phyloP scores from a whole-genome alignment of 2,329 filamentous ascomycete genomes.

The Clonostachys rhizophaga region DNA sequence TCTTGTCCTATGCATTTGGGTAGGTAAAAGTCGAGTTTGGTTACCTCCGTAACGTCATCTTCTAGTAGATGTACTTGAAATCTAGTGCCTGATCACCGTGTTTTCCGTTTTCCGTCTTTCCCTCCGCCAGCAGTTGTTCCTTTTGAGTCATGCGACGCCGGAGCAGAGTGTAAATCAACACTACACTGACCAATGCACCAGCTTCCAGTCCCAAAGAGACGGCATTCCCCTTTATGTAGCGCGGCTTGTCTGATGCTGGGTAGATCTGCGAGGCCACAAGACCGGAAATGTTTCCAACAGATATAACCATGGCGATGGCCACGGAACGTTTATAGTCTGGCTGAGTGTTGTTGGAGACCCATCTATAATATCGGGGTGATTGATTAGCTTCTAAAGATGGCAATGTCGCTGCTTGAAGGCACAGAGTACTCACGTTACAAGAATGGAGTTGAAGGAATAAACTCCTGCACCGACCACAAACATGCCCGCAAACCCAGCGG shows the following conservation, averaged over 20 bases:
- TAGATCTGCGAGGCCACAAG: slow-evolving; percentile 24
- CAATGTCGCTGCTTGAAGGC: slow-evolving; percentile 2
- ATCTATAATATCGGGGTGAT: slow-evolving; percentile 2
- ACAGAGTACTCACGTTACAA: slow-evolving; percentile 3
- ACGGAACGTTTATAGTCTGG: slow-evolving; percentile 24
- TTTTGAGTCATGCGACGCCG: slow-evolving; percentile 1
- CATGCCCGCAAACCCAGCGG: slow-evolving; percentile 23
- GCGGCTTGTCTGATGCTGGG: slow-evolving; percentile 17
- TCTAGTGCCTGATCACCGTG: slow-evolving; percentile 1
- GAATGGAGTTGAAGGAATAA: slow-evolving; percentile 8
- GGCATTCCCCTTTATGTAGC: slow-evolving; percentile 21
- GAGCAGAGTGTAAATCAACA: slow-evolving; percentile 6
- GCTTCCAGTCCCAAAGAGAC: slow-evolving; percentile 18
- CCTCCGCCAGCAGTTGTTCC: neutral
- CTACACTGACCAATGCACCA: slow-evolving; percentile 14
- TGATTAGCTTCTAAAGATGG: slow-evolving; percentile 1
- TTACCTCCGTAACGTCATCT: too few species aligned
- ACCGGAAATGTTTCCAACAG: slow-evolving; percentile 19
- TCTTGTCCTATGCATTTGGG: too few species aligned
- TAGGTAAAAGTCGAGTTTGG: too few species aligned
- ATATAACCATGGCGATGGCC: slow-evolving; percentile 18
- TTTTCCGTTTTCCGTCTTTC: slow-evolving; percentile 2
- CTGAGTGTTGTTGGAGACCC: slow-evolving; percentile 23
- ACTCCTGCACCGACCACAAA: slow-evolving; percentile 15
- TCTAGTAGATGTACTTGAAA: slow-evolving; percentile 3